phyloP scores from a whole-genome alignment of 495 filamentous ascomycete species.

The Aspergillus ostianus region DNA sequence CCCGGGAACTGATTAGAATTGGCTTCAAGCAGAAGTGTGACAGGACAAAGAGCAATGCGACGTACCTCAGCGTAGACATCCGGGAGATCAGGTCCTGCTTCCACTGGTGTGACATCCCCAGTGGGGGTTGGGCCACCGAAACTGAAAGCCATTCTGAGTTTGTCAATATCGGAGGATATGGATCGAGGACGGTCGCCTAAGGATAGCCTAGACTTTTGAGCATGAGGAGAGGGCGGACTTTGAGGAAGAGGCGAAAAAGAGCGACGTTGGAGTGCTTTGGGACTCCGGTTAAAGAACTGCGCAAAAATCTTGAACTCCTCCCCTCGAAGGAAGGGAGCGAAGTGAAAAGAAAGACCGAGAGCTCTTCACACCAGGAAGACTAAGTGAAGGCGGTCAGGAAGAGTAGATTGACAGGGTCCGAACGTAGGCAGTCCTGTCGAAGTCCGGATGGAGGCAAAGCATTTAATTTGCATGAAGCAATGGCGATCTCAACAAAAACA shows the following conservation, averaged over 20 bases:
- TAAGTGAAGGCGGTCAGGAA: neutral
- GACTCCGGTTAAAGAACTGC: conserved; percentile 44
- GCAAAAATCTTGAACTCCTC: conserved; percentile 40
- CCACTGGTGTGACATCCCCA: conserved; percentile 28
- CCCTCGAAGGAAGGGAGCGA: conserved; percentile 24
- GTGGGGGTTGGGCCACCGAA: conserved; percentile 40
- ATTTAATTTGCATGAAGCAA: conserved; percentile 8
- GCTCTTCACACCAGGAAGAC: conserved; percentile 1
- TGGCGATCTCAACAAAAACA: conserved; percentile 30
- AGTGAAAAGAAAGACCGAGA: conserved; percentile 9
- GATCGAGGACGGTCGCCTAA: conserved; percentile 41
- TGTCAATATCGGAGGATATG: conserved; percentile 39
- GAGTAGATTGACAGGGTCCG: neutral
- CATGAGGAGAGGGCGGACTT: conserved; percentile 39
- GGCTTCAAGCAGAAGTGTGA: neutral
- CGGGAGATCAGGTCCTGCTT: conserved; percentile 44
- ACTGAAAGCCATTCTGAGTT: conserved; percentile 67
- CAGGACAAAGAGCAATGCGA: conserved; percentile 5
- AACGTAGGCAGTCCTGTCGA: conserved; percentile 13
- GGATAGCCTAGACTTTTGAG: conserved; percentile 28
- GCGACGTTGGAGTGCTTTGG: conserved; percentile 40
- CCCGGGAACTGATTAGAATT: conserved; percentile 9
- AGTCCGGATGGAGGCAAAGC: conserved; percentile 1
- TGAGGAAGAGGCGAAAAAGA: conserved; percentile 37
- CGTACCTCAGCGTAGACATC: conserved; percentile 51